Conservation (phyloP, 1,284 basidiomycete species). For the Mixia osmundae region DNA sequence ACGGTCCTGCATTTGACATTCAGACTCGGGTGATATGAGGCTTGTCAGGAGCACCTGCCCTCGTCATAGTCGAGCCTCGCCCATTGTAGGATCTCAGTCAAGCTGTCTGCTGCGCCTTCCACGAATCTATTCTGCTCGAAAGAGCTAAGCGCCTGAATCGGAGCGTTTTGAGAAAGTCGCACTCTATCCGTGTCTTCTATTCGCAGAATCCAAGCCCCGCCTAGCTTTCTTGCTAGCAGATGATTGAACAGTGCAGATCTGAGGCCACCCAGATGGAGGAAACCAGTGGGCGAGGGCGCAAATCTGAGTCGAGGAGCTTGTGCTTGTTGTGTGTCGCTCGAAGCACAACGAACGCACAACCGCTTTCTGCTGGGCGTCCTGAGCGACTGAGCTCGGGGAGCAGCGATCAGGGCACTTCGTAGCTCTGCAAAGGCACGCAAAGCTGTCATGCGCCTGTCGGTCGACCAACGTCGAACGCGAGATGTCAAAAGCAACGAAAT, state of each 20-base stretch:
- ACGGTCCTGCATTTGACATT: constrained; percentile 36
- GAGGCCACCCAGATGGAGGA: constrained; percentile 84
- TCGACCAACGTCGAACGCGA: too few species aligned
- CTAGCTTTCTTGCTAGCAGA: constrained; percentile 51
- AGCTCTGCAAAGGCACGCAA: too few species aligned
- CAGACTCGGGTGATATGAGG: neutral
- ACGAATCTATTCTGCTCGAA: constrained; percentile 43
- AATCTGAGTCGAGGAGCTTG: constrained; percentile 40
- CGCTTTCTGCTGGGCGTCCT: too few species aligned
- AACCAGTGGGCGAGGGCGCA: constrained; percentile 88
- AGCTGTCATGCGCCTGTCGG: too few species aligned
- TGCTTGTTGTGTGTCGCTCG: neutral
- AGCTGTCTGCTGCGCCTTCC: constrained; percentile 56
- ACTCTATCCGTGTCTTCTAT: constrained; percentile 90
- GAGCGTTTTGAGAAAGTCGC: constrained; percentile 14
- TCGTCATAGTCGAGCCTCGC: constrained; percentile 81
- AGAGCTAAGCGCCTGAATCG: neutral
- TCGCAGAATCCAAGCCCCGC: constrained; percentile 69
- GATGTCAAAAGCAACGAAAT: too few species aligned
- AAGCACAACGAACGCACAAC: neutral
- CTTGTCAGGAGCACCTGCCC: constrained; percentile 28
- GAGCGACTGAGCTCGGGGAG: too few species aligned
- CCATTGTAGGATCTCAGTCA: constrained; percentile 59
- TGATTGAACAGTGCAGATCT: constrained; percentile 88
- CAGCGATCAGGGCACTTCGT: too few species aligned